Evolutionary conservation across 192 early-diverging fungal species (phyloP).

Genomic region (Oehlia diaphana): DNA sequence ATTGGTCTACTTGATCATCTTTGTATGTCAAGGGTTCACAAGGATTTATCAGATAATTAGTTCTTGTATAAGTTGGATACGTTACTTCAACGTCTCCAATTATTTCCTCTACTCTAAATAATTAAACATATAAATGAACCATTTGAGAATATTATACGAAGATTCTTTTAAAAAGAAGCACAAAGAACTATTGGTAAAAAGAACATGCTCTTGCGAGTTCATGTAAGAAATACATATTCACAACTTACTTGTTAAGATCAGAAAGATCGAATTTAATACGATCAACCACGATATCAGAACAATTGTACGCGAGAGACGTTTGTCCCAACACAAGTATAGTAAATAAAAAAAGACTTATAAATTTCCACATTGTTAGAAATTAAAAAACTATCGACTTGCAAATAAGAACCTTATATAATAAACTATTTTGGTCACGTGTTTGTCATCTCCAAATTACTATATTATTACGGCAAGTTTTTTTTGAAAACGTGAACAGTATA

Average conservation of each 20-base stretch:
- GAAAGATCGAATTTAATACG: not conserved
- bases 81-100: not conserved
- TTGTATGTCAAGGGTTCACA: not conserved
- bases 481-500: too few species aligned
- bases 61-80: not conserved
- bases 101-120: not conserved
- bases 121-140: not conserved
- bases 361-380: not conserved
- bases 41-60: not conserved
- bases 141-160: too few species aligned
- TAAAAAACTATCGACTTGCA: too few species aligned
- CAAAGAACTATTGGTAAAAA: not conserved
- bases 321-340: not conserved
- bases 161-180: not conserved
- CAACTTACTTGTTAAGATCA: not conserved
- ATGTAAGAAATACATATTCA: not conserved
- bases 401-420: too few species aligned
- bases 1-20: not conserved
- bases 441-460: too few species aligned
- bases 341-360: not conserved
- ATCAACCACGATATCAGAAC: not conserved
- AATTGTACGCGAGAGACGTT: constrained; percentile 35
- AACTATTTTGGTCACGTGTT: too few species aligned
- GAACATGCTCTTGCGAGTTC: too few species aligned
- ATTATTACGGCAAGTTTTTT: too few species aligned